Conservation (phyloP, 306 rosid species). For the Casuarina equisetifolia region DNA sequence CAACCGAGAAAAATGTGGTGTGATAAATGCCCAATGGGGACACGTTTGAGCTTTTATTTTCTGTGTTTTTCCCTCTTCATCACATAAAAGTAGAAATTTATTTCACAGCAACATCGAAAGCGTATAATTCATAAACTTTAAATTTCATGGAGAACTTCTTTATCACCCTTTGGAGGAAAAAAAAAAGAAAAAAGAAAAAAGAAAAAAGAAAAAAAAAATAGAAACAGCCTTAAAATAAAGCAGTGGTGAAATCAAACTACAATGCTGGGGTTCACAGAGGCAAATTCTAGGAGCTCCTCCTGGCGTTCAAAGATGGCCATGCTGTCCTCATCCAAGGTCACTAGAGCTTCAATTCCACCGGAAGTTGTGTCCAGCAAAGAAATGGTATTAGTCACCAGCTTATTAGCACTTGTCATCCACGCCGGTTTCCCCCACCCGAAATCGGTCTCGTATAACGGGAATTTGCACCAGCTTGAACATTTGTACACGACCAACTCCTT, state of each 20-base stretch:
- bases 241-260: background rate
- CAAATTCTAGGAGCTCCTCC: background rate
- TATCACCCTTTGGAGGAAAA: no score
- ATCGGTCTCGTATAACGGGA: slow-evolving; percentile 32
- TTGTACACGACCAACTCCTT: slow-evolving; percentile 24
- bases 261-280: background rate
- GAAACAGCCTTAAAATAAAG: background rate
- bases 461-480: slow-evolving; percentile 51
- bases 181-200: no score
- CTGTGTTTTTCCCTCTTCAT: no score
- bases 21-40: no score
- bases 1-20: no score
- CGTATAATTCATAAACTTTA: no score
- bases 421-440: slow-evolving; percentile 47
- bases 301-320: slow-evolving; percentile 4
- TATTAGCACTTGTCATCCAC: slow-evolving; percentile 44
- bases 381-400: slow-evolving; percentile 31
- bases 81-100: no score
- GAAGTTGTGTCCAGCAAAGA: slow-evolving; percentile 40
- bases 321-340: slow-evolving; percentile 1
- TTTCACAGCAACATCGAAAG: no score
- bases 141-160: no score
- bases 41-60: no score
- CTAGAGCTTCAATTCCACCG: background rate
- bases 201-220: no score